A percentile compares a stretch with the other conserved stretches of the same genome.
Evolutionary conservation across 441 rosid genomes (phyloP).

Genomic region (Aquilaria agallochum): DNA sequence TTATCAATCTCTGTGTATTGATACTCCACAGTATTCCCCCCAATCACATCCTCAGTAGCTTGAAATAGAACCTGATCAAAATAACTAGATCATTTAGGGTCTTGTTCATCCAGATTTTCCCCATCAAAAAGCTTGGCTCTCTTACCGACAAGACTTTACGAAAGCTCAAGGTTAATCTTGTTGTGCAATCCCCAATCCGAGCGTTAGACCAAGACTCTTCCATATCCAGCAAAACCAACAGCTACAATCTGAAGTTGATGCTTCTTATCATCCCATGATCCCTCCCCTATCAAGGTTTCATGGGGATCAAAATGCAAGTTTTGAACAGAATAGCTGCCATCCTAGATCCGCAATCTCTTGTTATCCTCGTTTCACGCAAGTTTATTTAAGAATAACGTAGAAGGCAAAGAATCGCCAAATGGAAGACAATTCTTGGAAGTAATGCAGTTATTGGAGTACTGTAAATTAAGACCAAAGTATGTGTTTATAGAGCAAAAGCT

Average conservation of each 20-base stretch:
- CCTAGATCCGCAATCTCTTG: slow-evolving; percentile 20
- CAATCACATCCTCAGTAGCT: neutral
- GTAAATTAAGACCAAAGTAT: slow-evolving; percentile 11
- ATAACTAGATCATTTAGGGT: slow-evolving; percentile 23
- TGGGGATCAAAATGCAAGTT: slow-evolving; percentile 20
- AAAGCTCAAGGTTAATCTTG: slow-evolving; percentile 23
- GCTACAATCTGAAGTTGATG: slow-evolving; percentile 21
- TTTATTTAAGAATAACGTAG: slow-evolving; percentile 7
- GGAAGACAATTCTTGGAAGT: slow-evolving; percentile 25
- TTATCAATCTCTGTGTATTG: slow-evolving; percentile 26
- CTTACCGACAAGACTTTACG: slow-evolving; percentile 26
- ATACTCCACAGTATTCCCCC: slow-evolving; percentile 20
- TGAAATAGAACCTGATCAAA: slow-evolving; percentile 13
- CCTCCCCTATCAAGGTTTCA: slow-evolving; percentile 33
- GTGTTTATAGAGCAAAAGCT: slow-evolving; percentile 23
- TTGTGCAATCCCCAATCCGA: slow-evolving; percentile 33
- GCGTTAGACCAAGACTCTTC: slow-evolving; percentile 24
- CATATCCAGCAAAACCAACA: slow-evolving; percentile 16
- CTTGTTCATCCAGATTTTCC: slow-evolving; percentile 27
- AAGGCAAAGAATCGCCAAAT: slow-evolving; percentile 24
- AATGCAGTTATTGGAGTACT: slow-evolving; percentile 20
- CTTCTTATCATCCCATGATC: slow-evolving; percentile 27
- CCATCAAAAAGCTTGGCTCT: slow-evolving; percentile 16
- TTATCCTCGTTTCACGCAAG: slow-evolving; percentile 18
- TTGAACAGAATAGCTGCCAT: slow-evolving; percentile 1